These are phyloP conservation scores for Coemansia sp. DNA, from an alignment of 192 early-diverging fungal species.

Conservation along the genomic window DNA sequence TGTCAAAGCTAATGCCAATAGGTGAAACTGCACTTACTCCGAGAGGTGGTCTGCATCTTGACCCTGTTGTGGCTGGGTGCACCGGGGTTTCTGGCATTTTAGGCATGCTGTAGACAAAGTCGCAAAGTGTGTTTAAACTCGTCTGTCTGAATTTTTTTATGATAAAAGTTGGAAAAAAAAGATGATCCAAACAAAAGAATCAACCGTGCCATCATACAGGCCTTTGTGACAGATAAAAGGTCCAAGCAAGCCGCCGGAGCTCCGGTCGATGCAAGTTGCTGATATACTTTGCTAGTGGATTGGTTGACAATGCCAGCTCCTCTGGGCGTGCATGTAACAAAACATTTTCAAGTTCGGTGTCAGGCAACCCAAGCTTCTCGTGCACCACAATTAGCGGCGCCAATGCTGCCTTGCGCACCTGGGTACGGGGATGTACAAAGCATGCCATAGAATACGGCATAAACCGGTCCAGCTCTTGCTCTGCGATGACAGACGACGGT, in stretches of 20 bases:
- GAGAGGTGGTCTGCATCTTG: too few relatives aligned
- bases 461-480: conserved; percentile 38
- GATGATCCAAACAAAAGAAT: too few relatives aligned
- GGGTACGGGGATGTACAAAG: conserved; percentile 51
- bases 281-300: conserved; percentile 46
- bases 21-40: neutral
- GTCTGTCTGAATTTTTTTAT: neutral
- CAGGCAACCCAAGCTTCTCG: conserved; percentile 24
- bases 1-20: too few relatives aligned
- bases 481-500: conserved; percentile 21
- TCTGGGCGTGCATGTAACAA: conserved; percentile 29
- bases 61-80: neutral
- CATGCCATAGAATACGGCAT: conserved; percentile 43
- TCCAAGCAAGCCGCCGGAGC: conserved; percentile 45
- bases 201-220: neutral
- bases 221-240: conserved; percentile 25
- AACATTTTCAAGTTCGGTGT: conserved; percentile 38
- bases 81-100: neutral
- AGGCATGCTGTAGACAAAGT: neutral
- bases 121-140: too few relatives aligned
- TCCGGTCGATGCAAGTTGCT: conserved; percentile 33
- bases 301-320: conserved; percentile 25
- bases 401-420: conserved; percentile 54
- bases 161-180: too few relatives aligned
- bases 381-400: conserved; percentile 39